These are phyloP conservation scores for Phytophthora hybrid DNA, from an alignment of 352 stramenopile species.

Conservation along the genomic window DNA sequence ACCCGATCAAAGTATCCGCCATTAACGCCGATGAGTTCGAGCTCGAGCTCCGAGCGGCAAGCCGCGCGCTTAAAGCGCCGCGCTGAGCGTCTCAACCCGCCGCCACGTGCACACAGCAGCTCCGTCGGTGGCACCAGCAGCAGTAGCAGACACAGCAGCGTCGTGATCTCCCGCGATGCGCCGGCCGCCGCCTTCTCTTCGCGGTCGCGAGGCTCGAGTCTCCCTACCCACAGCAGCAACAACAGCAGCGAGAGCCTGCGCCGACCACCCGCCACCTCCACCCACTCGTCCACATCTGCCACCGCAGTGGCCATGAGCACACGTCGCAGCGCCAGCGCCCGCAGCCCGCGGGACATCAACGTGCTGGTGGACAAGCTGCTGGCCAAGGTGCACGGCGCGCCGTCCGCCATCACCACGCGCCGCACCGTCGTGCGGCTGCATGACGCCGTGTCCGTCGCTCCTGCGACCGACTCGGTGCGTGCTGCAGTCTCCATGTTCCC, in stretches of 20 bases:
- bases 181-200: slow-evolving; percentile 11
- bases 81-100: slow-evolving; percentile 37
- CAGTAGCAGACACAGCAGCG: slow-evolving; percentile 3
- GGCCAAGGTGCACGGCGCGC: slow-evolving; percentile 55
- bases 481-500: background rate
- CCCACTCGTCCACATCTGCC: slow-evolving; percentile 35
- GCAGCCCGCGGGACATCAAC: slow-evolving; percentile 56
- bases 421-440: slow-evolving; percentile 65
- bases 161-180: slow-evolving; percentile 3
- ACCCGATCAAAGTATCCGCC: too few relatives aligned
- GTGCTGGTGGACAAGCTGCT: slow-evolving; percentile 67
- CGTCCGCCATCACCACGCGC: slow-evolving; percentile 65
- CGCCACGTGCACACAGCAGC: slow-evolving; percentile 23
- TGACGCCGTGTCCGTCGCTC: slow-evolving; percentile 42
- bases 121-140: slow-evolving; percentile 21
- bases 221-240: background rate
- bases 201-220: slow-evolving; percentile 16
- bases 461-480: slow-evolving; percentile 51
- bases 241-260: slow-evolving; percentile 14
- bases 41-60: slow-evolving; percentile 33
- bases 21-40: slow-evolving; percentile 26
- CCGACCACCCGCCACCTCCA: background rate
- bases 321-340: slow-evolving; percentile 28
- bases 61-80: slow-evolving; percentile 55
- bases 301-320: slow-evolving; percentile 43